Conservation (phyloP, 2,329 filamentous ascomycete species). For the Massarina eburnea region DNA sequence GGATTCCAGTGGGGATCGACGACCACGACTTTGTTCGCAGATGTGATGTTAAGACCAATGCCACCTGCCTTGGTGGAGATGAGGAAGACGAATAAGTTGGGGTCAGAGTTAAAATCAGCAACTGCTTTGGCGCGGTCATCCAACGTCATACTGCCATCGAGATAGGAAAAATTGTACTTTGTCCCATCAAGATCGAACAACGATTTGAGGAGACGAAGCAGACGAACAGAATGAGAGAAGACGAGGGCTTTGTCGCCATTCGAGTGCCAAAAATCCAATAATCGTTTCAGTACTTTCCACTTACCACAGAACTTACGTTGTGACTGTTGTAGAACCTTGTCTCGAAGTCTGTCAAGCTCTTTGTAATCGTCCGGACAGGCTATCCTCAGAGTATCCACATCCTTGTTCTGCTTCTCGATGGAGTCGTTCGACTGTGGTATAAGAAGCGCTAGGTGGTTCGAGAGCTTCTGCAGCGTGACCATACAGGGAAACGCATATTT, state of each 20-base stretch:
- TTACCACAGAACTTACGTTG: constrained; percentile 95
- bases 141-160: constrained; percentile 82
- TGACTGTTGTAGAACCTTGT: constrained; percentile 77
- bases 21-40: constrained; percentile 96
- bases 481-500: constrained; percentile 83
- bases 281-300: constrained; percentile 86
- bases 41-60: constrained; percentile 93
- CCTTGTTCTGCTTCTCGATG: constrained; percentile 73
- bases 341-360: constrained; percentile 70
- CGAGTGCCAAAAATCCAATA: constrained; percentile 85
- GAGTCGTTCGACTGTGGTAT: constrained; percentile 69
- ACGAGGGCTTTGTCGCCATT: constrained; percentile 93
- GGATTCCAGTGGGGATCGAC: constrained; percentile 99
- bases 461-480: constrained; percentile 78
- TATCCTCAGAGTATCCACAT: constrained; percentile 71
- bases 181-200: constrained; percentile 76
- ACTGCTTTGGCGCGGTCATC: constrained; percentile 81
- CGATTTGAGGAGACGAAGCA: constrained; percentile 80
- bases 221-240: constrained; percentile 87
- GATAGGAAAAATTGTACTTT: constrained; percentile 85
- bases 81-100: constrained; percentile 87
- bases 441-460: constrained; percentile 88
- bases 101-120: constrained; percentile 87
- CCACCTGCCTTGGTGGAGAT: constrained; percentile 94
- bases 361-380: constrained; percentile 77